phyloP scores from a whole-genome alignment of 1,139 yeast genomes.

The Pichia sp. region DNA sequence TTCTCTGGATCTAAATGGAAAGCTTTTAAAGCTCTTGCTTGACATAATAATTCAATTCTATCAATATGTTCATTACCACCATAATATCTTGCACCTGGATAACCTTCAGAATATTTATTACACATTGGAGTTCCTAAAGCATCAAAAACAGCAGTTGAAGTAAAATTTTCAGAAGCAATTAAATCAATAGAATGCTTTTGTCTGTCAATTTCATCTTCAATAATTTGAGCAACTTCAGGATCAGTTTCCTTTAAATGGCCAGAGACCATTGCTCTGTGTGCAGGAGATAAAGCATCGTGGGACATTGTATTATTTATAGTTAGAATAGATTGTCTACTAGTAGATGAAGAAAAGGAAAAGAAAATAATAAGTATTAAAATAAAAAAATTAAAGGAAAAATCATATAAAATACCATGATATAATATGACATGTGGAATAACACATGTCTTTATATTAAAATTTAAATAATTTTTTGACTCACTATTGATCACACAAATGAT shows the following conservation, averaged over 20 bases:
- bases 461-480: no score
- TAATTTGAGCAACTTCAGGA: constrained; percentile 76
- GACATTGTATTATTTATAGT: constrained; percentile 11
- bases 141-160: constrained; percentile 93
- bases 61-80: constrained; percentile 94
- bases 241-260: constrained; percentile 69
- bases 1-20: constrained; percentile 70
- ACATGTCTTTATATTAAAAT: no score
- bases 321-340: neutral
- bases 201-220: constrained; percentile 83
- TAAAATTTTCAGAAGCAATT: constrained; percentile 96
- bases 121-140: constrained; percentile 97
- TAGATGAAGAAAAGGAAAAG: neutral
- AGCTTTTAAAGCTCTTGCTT: constrained; percentile 85
- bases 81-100: constrained; percentile 83
- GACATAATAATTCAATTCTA: constrained; percentile 86
- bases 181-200: constrained; percentile 91
- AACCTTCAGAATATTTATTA: constrained; percentile 82
- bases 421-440: no score
- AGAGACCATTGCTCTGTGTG: constrained; percentile 61
- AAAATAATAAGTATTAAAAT: neutral
- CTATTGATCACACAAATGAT: no score
- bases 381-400: no score
- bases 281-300: constrained; percentile 55
- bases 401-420: no score